Evolutionary conservation across 1,139 yeast genomes (phyloP), one percentile per base, ranked within the genome.

Genomic region (Kluyveromyces sp.): DNA sequence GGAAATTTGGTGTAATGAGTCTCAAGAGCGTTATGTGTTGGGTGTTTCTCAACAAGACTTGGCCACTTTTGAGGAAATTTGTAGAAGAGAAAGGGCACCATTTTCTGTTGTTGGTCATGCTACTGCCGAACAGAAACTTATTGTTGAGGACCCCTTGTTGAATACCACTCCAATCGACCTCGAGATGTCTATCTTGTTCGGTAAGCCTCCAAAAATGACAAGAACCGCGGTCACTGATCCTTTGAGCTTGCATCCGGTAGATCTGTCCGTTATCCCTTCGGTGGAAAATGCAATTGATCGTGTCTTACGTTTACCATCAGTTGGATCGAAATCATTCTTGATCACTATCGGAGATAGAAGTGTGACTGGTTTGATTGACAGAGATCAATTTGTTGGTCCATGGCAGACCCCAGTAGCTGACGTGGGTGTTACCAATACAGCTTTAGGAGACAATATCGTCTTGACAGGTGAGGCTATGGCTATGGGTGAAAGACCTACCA

Each of bases 331-430:
- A 69, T 83, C 83, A 41, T 94, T 94, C 74, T 74, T 94, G 58
- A 85, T 94, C 62, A 92, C 98, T 13, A 94, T 94, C 64, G 98
- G 96, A 65, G 99, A 94, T 64, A 81, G 99, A 69, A 77, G 94
- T 26, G 94, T 94, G 49, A 92, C 97, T 34, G 99, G 99, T 40
- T 76, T 94, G 55, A 85, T 92, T 50, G 97, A 94, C 59, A 82
- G 98, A 63, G 99, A 94, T 64, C 99, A 94, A 70, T 83, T 89
- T 83, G 97, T 94, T 49, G 99, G 99, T 37, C 98, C 98, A 60
- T 94, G 98, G 97, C 99, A 94, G 73, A 89, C 84, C 4, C 98
- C 99, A 36, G 98, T 94, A 19, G 94, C 98, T n/a, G 97, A 94
- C 64, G 96, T 88, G 46, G 98, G 96, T 66, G 96, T 92, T 44